Evolutionary conservation across 169 alveolate genomes (phyloP), one percentile per base, ranked within the genome.

Genomic region (Eimeria tenella): DNA sequence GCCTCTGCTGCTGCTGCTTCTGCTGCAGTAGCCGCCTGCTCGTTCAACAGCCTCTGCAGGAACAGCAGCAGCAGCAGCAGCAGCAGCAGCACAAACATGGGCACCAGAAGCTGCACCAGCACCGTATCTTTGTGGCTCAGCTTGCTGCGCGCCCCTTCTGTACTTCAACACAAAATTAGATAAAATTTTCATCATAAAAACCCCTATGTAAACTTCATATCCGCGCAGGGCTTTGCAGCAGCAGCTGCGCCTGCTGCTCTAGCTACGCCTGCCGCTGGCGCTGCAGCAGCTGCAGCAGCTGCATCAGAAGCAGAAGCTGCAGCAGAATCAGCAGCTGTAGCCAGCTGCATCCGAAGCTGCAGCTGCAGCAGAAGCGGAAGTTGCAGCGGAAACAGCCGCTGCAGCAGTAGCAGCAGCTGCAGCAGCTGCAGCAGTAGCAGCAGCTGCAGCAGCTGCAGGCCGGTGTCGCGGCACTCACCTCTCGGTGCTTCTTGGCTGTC

Each of bases 231-330:
- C 42, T 31, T 2, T 31, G 42, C 52, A 31, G 42, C 3, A 31
- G 81, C 81, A 3, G 81, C 55, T 25, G 81, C 81, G 1, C 53
- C 81, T 4, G 19, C 56, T 25, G 81, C 81, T 13, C 1, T 53
- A 25, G 53, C 17, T 21, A 68, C 25, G 25, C 81, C 81, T 15
- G 9, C 56, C 25, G 81, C 21, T 5, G 56, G 0, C 19, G 81
- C 81, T 71, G 81, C 81, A 71, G 81, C 81, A 71, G 81, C 81
- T 31, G 81, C 81, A 31, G 81, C 81, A 23, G 56, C 81, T 31
- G 81, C 53, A 71, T 53, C 81, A 71, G 77, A 49, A 71, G 56
- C 55, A 5, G 19, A 4, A 31, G 42, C 42, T 31, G 81, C 81
- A 23, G 56, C 81, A 71, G 81, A 50, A 68, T 21, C 50, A n/a